Evolutionary conservation across 768 basidiomycete species (phyloP).

Genomic region (Suillus spraguei): DNA sequence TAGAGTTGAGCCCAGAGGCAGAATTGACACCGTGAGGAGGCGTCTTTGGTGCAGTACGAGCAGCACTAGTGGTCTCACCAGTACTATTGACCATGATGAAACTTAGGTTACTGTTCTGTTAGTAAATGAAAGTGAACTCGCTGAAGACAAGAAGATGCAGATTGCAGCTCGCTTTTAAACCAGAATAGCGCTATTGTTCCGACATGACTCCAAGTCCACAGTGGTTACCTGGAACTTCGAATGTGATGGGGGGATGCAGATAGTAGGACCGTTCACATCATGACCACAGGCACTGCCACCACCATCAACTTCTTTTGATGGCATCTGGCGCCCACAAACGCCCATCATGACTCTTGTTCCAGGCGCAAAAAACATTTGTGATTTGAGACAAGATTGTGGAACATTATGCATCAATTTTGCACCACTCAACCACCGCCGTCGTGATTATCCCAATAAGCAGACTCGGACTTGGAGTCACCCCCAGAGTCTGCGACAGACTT

Average conservation of each 20-base stretch:
- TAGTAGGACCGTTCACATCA: not conserved
- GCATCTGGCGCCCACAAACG: not conserved
- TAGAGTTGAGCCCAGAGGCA: not conserved
- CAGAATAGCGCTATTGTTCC: not conserved
- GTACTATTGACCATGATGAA: not conserved
- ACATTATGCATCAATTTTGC: not conserved
- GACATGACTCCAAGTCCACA: not conserved
- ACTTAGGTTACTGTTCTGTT: not conserved
- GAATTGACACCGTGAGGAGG: not conserved
- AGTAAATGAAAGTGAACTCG: not conserved
- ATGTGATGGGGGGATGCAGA: too few species aligned
- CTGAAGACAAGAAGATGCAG: not conserved
- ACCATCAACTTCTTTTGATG: not conserved
- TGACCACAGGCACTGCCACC: too few species aligned
- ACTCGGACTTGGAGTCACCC: too few species aligned
- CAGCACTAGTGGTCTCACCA: too few species aligned
- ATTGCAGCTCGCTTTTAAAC: not conserved
- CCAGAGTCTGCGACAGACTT: too few species aligned
- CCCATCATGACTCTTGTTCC: not conserved
- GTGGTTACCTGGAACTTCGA: not conserved
- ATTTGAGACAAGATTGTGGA: not conserved
- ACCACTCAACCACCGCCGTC: too few species aligned
- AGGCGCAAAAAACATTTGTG: not conserved
- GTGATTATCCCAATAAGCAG: too few species aligned
- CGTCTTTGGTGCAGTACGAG: not conserved